phyloP scores from a whole-genome alignment of 352 stramenopile genomes.

The Phytophthora lateralis region DNA sequence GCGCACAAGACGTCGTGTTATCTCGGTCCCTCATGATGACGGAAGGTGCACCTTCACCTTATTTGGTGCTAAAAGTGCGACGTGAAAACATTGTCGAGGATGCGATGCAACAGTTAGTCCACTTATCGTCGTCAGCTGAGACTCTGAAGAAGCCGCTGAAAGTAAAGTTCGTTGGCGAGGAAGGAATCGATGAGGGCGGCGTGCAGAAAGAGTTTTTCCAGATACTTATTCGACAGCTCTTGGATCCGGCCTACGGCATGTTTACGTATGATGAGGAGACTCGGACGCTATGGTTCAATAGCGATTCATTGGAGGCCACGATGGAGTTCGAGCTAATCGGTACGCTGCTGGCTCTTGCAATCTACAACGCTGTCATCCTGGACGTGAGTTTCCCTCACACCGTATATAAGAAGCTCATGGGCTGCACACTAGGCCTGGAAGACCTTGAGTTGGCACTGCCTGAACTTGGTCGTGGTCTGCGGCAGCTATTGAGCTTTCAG shows the following conservation, averaged over 20 bases:
- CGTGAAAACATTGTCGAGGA: conserved; percentile 83
- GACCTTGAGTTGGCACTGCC: conserved; percentile 69
- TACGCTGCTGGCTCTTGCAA: conserved; percentile 77
- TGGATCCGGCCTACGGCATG: conserved; percentile 82
- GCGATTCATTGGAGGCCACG: conserved; percentile 75
- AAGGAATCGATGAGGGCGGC: conserved; percentile 81
- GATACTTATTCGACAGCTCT: conserved; percentile 73
- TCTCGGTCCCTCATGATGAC: conserved; percentile 39
- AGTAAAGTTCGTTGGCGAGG: conserved; percentile 84
- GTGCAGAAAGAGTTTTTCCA: conserved; percentile 88
- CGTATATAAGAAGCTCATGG: conserved; percentile 87
- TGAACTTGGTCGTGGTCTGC: conserved; percentile 63
- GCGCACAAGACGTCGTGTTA: conserved; percentile 60
- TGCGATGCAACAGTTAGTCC: conserved; percentile 71
- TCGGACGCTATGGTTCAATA: conserved; percentile 80
- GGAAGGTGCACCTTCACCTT: conserved; percentile 46
- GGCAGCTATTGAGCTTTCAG: conserved; percentile 70
- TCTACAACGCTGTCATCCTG: conserved; percentile 88
- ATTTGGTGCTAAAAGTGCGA: conserved; percentile 68
- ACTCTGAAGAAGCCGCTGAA: conserved; percentile 83
- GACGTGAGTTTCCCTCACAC: conserved; percentile 82
- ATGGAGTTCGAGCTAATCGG: conserved; percentile 90
- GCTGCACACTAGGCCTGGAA: conserved; percentile 47
- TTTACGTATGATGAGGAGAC: conserved; percentile 82
- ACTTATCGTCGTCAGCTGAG: conserved; percentile 50